A percentile compares a stretch with the other conserved stretches of the same genome.
These are phyloP conservation scores for Thelonectria rubi DNA, from an alignment of 2,329 filamentous ascomycete genomes.

Conservation along the genomic window DNA sequence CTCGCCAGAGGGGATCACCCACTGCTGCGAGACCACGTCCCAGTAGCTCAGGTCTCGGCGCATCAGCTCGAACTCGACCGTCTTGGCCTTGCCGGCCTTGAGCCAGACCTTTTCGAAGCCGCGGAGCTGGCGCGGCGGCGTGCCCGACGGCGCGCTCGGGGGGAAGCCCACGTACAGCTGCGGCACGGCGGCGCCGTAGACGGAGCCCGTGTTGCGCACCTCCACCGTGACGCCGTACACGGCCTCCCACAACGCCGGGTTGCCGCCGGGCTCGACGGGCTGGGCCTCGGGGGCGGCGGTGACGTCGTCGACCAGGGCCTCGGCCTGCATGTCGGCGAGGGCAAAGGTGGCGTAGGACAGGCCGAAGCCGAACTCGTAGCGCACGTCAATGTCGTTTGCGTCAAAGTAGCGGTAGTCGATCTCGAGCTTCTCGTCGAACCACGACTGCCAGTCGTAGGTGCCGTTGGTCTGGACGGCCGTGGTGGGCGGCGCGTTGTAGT, in stretches of 20 bases:
- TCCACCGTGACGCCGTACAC: constrained; percentile 58
- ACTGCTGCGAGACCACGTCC: constrained; percentile 55
- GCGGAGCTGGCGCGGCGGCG: constrained; percentile 59
- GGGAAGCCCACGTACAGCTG: constrained; percentile 65
- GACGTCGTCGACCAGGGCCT: constrained; percentile 35
- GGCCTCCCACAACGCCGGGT: constrained; percentile 61
- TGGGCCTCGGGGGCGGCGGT: constrained; percentile 42
- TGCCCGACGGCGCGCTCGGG: constrained; percentile 49
- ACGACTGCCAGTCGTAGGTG: constrained; percentile 53
- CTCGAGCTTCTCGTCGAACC: constrained; percentile 71
- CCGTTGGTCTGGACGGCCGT: constrained; percentile 50
- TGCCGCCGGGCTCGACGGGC: constrained; percentile 60
- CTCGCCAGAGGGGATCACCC: constrained; percentile 46
- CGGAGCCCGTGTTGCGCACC: constrained; percentile 60
- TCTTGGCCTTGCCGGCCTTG: constrained; percentile 50
- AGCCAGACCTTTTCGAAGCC: constrained; percentile 62
- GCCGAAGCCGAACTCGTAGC: constrained; percentile 74
- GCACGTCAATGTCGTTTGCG: constrained; percentile 64
- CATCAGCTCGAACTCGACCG: constrained; percentile 56
- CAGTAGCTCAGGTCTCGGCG: constrained; percentile 60
- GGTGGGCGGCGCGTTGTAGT: constrained; percentile 54
- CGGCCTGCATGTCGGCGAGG: constrained; percentile 50
- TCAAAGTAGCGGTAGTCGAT: constrained; percentile 76
- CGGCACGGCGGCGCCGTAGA: constrained; percentile 59
- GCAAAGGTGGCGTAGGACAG: constrained; percentile 73